phyloP scores from a whole-genome alignment of 23 red algal genomes.

The Gracilaria domingensis region DNA sequence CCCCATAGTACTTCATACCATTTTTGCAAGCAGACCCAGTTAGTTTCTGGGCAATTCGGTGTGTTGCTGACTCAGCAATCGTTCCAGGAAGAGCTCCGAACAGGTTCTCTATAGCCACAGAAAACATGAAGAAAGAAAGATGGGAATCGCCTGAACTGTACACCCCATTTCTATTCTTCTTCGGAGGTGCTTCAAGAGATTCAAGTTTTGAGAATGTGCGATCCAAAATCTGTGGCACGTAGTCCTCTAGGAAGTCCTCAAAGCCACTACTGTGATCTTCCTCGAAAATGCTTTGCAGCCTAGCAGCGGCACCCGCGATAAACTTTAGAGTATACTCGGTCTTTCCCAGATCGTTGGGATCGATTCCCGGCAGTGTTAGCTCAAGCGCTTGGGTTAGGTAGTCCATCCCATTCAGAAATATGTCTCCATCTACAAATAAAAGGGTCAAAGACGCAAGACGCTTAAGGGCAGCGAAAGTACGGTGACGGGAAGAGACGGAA shows the following conservation, averaged over 20 bases:
- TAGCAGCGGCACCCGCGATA: constrained; percentile 74
- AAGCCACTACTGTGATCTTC: constrained; percentile 44
- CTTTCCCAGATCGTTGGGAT: constrained; percentile 90
- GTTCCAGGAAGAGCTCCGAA: constrained; percentile 62
- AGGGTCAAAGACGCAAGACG: constrained; percentile 73
- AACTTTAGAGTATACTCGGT: constrained; percentile 81
- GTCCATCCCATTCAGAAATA: constrained; percentile 56
- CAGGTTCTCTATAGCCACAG: constrained; percentile 82
- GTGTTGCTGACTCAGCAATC: constrained; percentile 40
- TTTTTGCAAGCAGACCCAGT: constrained; percentile 68
- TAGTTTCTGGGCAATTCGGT: constrained; percentile 65
- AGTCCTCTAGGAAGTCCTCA: constrained; percentile 80
- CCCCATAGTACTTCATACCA: constrained; percentile 83
- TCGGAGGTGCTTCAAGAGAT: constrained; percentile 85
- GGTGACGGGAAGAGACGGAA: constrained; percentile 82
- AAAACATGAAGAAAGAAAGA: constrained; percentile 76
- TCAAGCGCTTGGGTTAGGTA: constrained; percentile 66
- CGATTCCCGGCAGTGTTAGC: constrained; percentile 83
- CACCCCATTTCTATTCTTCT: constrained; percentile 66
- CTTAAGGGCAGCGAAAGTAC: constrained; percentile 80
- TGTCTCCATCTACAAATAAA: constrained; percentile 79
- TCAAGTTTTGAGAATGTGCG: constrained; percentile 77
- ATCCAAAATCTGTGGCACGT: constrained; percentile 72
- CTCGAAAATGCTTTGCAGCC: constrained; percentile 74
- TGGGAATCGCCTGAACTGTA: constrained; percentile 34